Base-by-base conservation (phyloP, 2,329 filamentous ascomycete species). In the Nothopassalora personata region DNA sequence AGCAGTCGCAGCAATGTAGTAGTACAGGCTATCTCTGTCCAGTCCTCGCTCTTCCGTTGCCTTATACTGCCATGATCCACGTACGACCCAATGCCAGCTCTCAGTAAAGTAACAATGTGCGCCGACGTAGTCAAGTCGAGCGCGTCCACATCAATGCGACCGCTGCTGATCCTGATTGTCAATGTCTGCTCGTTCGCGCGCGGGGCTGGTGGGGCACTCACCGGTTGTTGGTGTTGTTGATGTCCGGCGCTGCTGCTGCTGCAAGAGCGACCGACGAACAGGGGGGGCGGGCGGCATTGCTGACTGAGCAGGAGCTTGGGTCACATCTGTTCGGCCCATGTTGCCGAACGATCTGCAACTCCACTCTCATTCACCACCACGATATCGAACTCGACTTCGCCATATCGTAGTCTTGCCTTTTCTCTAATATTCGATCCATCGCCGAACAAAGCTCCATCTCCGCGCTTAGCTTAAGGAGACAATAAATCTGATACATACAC, bases 1-100 rank as follows among this genome's bases (percentile, higher is more conserved):
- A 5, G 15, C 8, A 18, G 15, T 45, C 10, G 36, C 27, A 46
- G 53, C 49, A 51, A 34, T 57, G 52, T 45, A 28, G 34, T 57
- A 57, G 48, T 57, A 57, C 55, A 57, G 30, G 49, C 10, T 34
- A 34, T 51, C n/a, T 31, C 5, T 13, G 30, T 31, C 27, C 49
- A 19, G 30, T 34, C 49, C 46, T 27, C 23, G 19, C 46, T 49
- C 19, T 28, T 49, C 19, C 28, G 46, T 15, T 28, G 5, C 23
- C 2, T 46, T n/a, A 46, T 15, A 28, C 10, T 18, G 46, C 19
- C 6, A 3, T 19, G 45, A 7, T 49, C 19, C 23, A 49, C 30
- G 18, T 5, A 49, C 46, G 28, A 49, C 15, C 23, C 23, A 28
- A 30, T 49, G 46, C n/a, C 46, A 18, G 19, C 28, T n/a, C 15